A percentile compares a stretch with the other conserved stretches of the same genome.
phyloP scores from a whole-genome alignment of 2,329 filamentous ascomycete genomes.

The Juglanconis oblonga region DNA sequence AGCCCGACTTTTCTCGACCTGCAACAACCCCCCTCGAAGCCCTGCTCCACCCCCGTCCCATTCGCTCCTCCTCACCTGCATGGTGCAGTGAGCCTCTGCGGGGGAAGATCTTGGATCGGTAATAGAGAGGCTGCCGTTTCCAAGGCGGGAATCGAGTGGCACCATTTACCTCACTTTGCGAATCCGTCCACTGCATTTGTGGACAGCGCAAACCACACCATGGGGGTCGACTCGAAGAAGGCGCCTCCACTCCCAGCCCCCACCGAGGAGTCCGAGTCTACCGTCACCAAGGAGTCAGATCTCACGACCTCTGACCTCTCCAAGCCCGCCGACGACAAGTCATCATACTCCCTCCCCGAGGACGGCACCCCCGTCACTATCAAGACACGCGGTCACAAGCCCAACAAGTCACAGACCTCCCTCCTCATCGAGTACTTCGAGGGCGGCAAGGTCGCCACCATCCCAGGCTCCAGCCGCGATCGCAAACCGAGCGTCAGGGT shows the following conservation, averaged over 20 bases:
- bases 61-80: constrained; percentile 11
- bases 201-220: constrained; percentile 33
- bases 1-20: constrained; percentile 15
- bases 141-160: constrained; percentile 16
- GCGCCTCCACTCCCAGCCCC: constrained; percentile 72
- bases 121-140: constrained; percentile 8
- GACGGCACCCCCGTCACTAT: constrained; percentile 93
- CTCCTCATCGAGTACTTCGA: constrained; percentile 95
- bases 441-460: constrained; percentile 59
- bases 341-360: constrained; percentile 76
- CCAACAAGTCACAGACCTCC: constrained; percentile 75
- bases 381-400: constrained; percentile 64
- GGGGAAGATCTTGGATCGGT: constrained; percentile 14
- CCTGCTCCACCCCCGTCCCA: constrained; percentile 5
- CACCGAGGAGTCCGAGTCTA: constrained; percentile 66
- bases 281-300: constrained; percentile 56
- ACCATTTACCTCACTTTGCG: constrained; percentile 18
- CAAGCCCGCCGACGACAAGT: constrained; percentile 64
- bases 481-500: constrained; percentile 79
- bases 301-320: constrained; percentile 64
- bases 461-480: constrained; percentile 51
- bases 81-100: constrained; percentile 17
- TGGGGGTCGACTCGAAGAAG: constrained; percentile 55
- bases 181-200: constrained; percentile 17
- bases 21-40: constrained; percentile 8